These are phyloP conservation scores for Paradendryphiella salina DNA, from an alignment of 2,329 filamentous ascomycete species.

Conservation along the genomic window DNA sequence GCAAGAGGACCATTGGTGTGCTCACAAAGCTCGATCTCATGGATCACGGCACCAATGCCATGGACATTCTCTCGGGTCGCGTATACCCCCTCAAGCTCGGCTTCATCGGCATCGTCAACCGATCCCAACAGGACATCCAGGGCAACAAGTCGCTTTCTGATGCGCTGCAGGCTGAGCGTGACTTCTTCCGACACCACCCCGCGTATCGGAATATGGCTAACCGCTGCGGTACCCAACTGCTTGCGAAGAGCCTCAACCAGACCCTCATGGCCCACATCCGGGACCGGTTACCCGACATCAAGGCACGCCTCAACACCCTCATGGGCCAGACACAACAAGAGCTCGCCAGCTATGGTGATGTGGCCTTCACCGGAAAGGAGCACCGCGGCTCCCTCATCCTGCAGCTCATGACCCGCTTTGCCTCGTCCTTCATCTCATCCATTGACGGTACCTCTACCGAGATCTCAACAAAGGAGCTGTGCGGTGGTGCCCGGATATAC, in stretches of 20 bases:
- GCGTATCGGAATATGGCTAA: slow-evolving; percentile 95
- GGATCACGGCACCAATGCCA: slow-evolving; percentile 97
- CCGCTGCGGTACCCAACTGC: slow-evolving; percentile 88
- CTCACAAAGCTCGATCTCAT: slow-evolving; percentile 96
- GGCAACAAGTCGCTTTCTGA: slow-evolving; percentile 93
- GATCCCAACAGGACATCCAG: slow-evolving; percentile 97
- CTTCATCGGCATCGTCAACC: slow-evolving; percentile 97
- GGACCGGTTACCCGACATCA: slow-evolving; percentile 94
- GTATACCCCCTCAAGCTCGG: slow-evolving; percentile 97
- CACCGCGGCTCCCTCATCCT: slow-evolving; percentile 93
- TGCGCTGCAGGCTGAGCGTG: slow-evolving; percentile 82
- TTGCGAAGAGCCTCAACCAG: slow-evolving; percentile 92
- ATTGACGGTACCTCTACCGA: slow-evolving; percentile 98
- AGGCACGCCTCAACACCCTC: slow-evolving; percentile 92
- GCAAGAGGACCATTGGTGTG: slow-evolving; percentile 92
- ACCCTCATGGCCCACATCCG: slow-evolving; percentile 97
- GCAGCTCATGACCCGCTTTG: slow-evolving; percentile 97
- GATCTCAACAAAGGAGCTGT: slow-evolving; percentile 97
- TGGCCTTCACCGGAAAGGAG: slow-evolving; percentile 96
- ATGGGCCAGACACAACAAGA: slow-evolving; percentile 99
- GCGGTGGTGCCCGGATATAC: slow-evolving; percentile 92
- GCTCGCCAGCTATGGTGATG: slow-evolving; percentile 95
- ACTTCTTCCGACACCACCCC: slow-evolving; percentile 96
- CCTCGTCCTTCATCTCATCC: slow-evolving; percentile 95
- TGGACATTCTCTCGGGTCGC: slow-evolving; percentile 95